These are phyloP conservation scores for Suhomyces coccinellae DNA, from an alignment of 1,139 yeast genomes.

Conservation along the genomic window DNA sequence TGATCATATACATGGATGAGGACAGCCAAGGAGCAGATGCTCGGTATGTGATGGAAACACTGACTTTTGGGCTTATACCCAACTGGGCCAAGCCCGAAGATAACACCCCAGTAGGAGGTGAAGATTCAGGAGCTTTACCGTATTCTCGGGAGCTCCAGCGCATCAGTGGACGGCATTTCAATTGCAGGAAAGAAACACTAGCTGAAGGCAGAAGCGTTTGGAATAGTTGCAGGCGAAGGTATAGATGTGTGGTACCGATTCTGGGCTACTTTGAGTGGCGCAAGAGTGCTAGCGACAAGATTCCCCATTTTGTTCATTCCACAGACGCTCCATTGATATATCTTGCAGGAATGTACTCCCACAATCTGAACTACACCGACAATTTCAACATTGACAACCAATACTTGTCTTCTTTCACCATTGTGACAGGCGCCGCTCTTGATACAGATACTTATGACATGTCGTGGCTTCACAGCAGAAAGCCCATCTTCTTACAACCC, in stretches of 20 bases:
- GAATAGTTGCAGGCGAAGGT: constrained; percentile 40
- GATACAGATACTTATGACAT: constrained; percentile 43
- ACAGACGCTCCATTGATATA: constrained; percentile 54
- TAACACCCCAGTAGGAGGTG: constrained; percentile 24
- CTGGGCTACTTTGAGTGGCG: constrained; percentile 89
- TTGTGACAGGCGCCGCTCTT: constrained; percentile 72
- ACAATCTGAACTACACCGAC: constrained; percentile 34
- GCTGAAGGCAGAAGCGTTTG: constrained; percentile 47
- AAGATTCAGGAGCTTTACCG: constrained; percentile 5
- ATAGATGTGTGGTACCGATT: constrained; percentile 71
- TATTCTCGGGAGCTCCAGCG: constrained; percentile 35
- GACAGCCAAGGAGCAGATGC: constrained; percentile 10
- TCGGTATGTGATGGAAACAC: constrained; percentile 34
- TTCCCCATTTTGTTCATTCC: constrained; percentile 67
- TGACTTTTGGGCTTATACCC: constrained; percentile 47
- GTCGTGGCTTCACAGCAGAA: constrained; percentile 71
- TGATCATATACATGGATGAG: constrained; percentile 31
- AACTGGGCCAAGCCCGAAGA: constrained; percentile 43
- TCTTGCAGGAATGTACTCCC: constrained; percentile 71
- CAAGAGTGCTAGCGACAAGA: constrained; percentile 36
- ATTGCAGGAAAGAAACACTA: constrained; percentile 64
- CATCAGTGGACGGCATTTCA: constrained; percentile 45
- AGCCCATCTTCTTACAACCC: constrained; percentile 71
- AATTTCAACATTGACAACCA: constrained; percentile 23
- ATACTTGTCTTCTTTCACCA: constrained; percentile 58